Conservation (phyloP, 225 moss, liverwort and hornwort species). For the Anthoceros angustus region DNA sequence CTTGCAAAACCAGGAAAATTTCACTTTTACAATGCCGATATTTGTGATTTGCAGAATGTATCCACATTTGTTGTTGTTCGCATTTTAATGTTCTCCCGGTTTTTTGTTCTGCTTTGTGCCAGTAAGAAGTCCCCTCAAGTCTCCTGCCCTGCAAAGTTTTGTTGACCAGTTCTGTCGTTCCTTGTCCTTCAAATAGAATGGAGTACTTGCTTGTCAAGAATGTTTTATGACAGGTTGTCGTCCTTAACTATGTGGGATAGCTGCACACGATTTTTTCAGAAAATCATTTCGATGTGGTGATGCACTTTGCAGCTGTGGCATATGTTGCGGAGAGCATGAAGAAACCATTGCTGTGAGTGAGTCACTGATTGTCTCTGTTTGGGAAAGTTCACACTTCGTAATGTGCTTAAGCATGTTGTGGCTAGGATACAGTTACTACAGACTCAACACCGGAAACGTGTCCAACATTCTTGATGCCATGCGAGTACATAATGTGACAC, state of each 20-base stretch:
- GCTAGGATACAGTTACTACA: conserved; percentile 9
- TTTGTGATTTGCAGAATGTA: conserved; percentile 16
- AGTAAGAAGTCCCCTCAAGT: not conserved
- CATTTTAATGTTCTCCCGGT: too few relatives aligned
- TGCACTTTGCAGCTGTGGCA: conserved; percentile 15
- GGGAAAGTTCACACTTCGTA: not conserved
- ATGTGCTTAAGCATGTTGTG: not conserved
- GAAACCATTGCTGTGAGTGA: conserved; percentile 13
- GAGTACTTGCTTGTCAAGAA: not conserved
- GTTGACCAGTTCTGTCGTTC: not conserved
- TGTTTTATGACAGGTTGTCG: conserved; percentile 1
- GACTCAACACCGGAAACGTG: conserved; percentile 13
- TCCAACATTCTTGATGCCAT: conserved; percentile 17
- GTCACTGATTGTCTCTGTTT: not conserved
- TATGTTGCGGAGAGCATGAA: conserved; percentile 13
- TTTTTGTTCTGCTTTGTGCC: not conserved
- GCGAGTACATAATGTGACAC: conserved; percentile 13
- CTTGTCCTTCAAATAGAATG: not conserved
- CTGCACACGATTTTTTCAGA: conserved; percentile 12
- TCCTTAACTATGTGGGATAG: not conserved
- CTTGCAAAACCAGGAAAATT: conserved; percentile 14
- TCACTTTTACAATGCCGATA: conserved; percentile 11
- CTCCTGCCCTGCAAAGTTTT: not conserved
- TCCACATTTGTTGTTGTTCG: not conserved
- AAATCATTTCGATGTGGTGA: conserved; percentile 17